Conservation (phyloP, 129 eudicot species). For the Gnaphalium uliginosum region DNA sequence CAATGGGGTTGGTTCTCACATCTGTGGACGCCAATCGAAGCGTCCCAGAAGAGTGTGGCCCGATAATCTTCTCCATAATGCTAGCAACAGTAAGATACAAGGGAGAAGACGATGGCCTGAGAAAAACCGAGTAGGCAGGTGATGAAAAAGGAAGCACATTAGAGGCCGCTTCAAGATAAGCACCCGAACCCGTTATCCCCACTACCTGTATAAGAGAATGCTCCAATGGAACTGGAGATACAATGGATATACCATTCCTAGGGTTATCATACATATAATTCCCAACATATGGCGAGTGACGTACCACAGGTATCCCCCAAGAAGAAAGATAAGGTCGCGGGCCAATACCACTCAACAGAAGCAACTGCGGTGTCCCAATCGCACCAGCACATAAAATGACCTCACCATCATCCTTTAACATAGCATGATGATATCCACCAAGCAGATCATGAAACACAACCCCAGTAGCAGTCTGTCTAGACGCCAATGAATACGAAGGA, state of each 20-base stretch:
- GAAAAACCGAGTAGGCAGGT: slow-evolving; percentile 21
- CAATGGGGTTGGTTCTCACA: slow-evolving; percentile 53
- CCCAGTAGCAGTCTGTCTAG: slow-evolving; percentile 50
- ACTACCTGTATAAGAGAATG: slow-evolving; percentile 81
- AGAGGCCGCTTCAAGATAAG: slow-evolving; percentile 78
- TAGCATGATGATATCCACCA: slow-evolving; percentile 65
- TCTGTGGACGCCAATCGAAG: slow-evolving; percentile 68
- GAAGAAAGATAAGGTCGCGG: slow-evolving; percentile 69
- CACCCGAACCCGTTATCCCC: slow-evolving; percentile 70
- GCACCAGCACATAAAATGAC: slow-evolving; percentile 71
- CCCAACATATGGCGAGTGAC: slow-evolving; percentile 66
- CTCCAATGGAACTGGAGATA: slow-evolving; percentile 60
- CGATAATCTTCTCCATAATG: slow-evolving; percentile 66
- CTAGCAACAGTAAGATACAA: slow-evolving; percentile 67
- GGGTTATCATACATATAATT: slow-evolving; percentile 75
- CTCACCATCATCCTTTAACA: slow-evolving; percentile 56
- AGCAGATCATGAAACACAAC: slow-evolving; percentile 54
- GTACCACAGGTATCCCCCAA: slow-evolving; percentile 70
- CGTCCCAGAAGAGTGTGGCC: slow-evolving; percentile 61
- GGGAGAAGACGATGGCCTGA: slow-evolving; percentile 31
- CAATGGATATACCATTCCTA: slow-evolving; percentile 76
- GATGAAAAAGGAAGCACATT: slow-evolving; percentile 50
- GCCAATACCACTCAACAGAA: slow-evolving; percentile 72
- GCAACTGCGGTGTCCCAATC: slow-evolving; percentile 69
- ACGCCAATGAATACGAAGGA: slow-evolving; percentile 21